Base-by-base conservation (phyloP, 257 asterid species). In the Petunia secreta region DNA sequence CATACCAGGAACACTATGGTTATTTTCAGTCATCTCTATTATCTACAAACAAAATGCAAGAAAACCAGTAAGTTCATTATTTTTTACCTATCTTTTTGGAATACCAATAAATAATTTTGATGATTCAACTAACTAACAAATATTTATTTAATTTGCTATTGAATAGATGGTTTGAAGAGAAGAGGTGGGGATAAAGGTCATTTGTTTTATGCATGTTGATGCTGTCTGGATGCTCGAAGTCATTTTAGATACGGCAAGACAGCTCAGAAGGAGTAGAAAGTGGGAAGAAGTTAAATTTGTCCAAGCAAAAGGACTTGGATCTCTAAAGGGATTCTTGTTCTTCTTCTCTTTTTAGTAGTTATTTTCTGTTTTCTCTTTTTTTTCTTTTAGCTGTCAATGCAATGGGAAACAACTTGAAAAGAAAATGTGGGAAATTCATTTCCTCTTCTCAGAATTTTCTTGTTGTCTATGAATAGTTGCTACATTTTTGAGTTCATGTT, bases 11-110 rank as follows among this genome's bases (percentile, higher is more conserved):
- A 54, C 90, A 86, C 41, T 83, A 83, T 79, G 92, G 83, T 53
- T 87, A 84, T 87, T 88, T 85, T 69, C 93, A 87, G 65, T 82
- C 90, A 44, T 81, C 92, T 55, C 60, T 84, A 75, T 78, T 83
- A 80, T 78, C 94, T 64, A 92, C 82, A 80, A 91, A 92, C 82
- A 87, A 86, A 73, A 83, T 84, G 85, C 94, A 88, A 64, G 91
- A 90, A 63, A 86, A 90, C 86, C 97, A 94, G 97, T 91, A 91
- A 88, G 90, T 95, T 88, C 55, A 25, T 62, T 58, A 3, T n/a
- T 34, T 63, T 16, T 25, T 2, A 1, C 2, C 2, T 48, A 8
- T 10, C 0, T 9, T 80, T 8, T 58, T 59, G 52, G 25, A 34
- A 10, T 13, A 1, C 1, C 8, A 69, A 44, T 44, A 55, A 36